A percentile compares a stretch with the other conserved stretches of the same genome.
These are phyloP conservation scores for Colletotrichum ledebouriae DNA, from an alignment of 2,329 filamentous ascomycete genomes.

Conservation along the genomic window DNA sequence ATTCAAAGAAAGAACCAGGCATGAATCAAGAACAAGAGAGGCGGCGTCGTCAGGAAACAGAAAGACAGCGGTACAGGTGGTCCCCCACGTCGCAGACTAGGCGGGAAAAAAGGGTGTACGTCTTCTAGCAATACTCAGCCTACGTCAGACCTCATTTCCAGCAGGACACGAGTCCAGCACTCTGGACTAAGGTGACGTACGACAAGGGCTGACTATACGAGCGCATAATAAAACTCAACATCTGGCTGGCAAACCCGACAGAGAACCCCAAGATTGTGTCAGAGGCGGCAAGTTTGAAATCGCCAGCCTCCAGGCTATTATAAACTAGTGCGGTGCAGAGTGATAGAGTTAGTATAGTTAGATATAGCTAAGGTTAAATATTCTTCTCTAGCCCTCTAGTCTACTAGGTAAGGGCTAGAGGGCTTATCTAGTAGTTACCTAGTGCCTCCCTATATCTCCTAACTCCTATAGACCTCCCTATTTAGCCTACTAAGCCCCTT, in stretches of 20 bases:
- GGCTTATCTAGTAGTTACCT: too few species aligned
- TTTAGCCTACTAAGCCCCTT: too few species aligned
- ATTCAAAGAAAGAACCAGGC: constrained; percentile 53
- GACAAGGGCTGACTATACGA: constrained; percentile 63
- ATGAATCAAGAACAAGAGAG: constrained; percentile 59
- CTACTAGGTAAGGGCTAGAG: too few species aligned
- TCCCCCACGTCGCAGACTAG: constrained; percentile 60
- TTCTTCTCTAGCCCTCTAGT: too few species aligned
- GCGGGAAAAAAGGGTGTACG: constrained; percentile 60
- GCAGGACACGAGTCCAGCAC: constrained; percentile 54
- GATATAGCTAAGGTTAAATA: too few species aligned
- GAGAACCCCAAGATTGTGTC: not conserved
- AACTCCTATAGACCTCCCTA: too few species aligned
- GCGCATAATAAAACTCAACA: not conserved
- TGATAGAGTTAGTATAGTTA: too few species aligned
- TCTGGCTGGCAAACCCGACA: not conserved
- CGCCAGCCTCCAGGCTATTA: not conserved
- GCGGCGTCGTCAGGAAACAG: constrained; percentile 64
- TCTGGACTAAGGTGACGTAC: constrained; percentile 52
- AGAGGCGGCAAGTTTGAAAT: not conserved
- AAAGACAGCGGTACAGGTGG: constrained; percentile 60
- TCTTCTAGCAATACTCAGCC: constrained; percentile 68
- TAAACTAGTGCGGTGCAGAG: too few species aligned
- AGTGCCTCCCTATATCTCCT: too few species aligned
- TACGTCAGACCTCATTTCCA: constrained; percentile 55